Base-by-base conservation (phyloP, 2,329 filamentous ascomycete genomes). In the Diaporthe aspalathi region DNA sequence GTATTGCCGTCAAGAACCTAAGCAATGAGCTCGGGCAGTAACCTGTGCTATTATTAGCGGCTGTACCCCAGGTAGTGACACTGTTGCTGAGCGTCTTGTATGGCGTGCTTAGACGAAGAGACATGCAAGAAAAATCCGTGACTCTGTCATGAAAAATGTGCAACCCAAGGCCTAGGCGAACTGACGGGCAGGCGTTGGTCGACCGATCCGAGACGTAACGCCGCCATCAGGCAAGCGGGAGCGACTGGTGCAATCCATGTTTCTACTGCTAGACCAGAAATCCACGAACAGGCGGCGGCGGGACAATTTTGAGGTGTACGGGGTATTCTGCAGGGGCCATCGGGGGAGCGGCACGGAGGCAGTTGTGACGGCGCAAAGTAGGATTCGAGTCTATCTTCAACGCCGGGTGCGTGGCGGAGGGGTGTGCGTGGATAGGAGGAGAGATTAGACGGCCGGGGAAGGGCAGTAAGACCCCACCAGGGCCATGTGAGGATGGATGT, bases 381-480 rank as follows among this genome's bases (percentile, higher is more conserved):
- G 40, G n/a, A 16, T 5, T 27, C 32, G 40, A 47, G 27, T 20
- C 57, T 35, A 16, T 32, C 17, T 8, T 47, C 24, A 17, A 47
- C 17, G 3, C 27, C 22, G 22, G 7, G 5, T 27, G 22, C 9
- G 17, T 20, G n/a, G 11, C 32, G 53, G 16, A 20, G n/a, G 5
- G 20, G 20, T 8, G 32, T 56, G 27, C 54, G 54, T n/a, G n/a
- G n/a, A n/a, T n/a, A 60, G 57, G 43, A 22, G 27, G 43, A 35
- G 12, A 35, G 27, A 35, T 22, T 35, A 27, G 43, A 29, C 12
- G 11, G 27, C 43, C 27, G n/a, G 60, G 60, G 40, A 14, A 35
- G 43, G 20, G 43, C 5, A 65, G n/a, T 29, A 50, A 38, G n/a
- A 20, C 29, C 60, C 60, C 60, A 65, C 60, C 47, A 24, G 29